phyloP scores from a whole-genome alignment of 2,329 filamentous ascomycete species.

The Trichoderma sp. region DNA sequence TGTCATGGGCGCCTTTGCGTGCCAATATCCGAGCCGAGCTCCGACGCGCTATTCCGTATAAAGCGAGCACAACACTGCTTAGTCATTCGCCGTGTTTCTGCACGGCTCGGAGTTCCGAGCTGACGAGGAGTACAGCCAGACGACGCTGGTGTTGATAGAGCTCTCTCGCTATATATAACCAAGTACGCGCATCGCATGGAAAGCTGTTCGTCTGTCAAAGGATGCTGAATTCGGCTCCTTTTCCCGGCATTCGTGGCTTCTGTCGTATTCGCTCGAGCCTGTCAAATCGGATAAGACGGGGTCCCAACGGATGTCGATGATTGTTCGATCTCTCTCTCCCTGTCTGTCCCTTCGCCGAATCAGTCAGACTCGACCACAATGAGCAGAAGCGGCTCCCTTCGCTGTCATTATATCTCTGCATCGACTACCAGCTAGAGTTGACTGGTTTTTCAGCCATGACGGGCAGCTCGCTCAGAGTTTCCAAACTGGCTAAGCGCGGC shows the following conservation, averaged over 20 bases:
- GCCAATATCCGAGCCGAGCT: constrained; percentile 22
- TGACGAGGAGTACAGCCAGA: not conserved
- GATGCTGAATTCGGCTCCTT: constrained; percentile 1
- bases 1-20: constrained; percentile 7
- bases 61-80: constrained; percentile 1
- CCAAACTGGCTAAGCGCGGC: constrained; percentile 23
- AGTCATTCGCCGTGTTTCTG: constrained; percentile 7
- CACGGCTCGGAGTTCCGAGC: constrained; percentile 23
- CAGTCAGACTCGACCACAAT: not conserved
- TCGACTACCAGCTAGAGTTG: not conserved
- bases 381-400: not conserved
- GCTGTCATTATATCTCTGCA: constrained; percentile 5
- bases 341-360: no score
- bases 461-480: constrained; percentile 23
- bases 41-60: constrained; percentile 13
- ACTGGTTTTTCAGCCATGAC: not conserved
- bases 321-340: no score
- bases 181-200: not conserved
- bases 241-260: not conserved
- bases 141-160: not conserved
- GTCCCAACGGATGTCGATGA: not conserved
- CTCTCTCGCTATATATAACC: not conserved
- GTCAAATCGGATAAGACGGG: not conserved
- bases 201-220: not conserved
- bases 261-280: not conserved